These are phyloP conservation scores for Mimosa bimucronata DNA, from an alignment of 306 rosid genomes.

Conservation along the genomic window DNA sequence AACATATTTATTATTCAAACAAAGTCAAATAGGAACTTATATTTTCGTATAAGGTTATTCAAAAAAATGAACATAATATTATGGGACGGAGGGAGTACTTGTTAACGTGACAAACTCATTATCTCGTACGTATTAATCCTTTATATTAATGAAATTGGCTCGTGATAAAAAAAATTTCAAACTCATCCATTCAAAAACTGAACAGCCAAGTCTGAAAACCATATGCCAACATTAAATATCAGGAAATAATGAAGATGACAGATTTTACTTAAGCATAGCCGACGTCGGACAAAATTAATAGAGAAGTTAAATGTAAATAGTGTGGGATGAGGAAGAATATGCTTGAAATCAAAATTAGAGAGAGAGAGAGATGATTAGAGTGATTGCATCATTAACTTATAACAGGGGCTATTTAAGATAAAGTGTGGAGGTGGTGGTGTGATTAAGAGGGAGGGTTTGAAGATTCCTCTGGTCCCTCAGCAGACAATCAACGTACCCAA, in stretches of 20 bases:
- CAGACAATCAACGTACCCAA: slow-evolving; percentile 42
- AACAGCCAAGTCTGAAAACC: background rate
- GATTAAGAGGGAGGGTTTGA: slow-evolving; percentile 22
- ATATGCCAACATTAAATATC: background rate
- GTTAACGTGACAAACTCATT: no score
- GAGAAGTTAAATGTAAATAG: background rate
- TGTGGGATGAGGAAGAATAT: background rate
- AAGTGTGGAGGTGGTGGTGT: slow-evolving; percentile 26
- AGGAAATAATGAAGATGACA: background rate
- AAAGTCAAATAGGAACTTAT: no score
- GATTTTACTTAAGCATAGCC: background rate
- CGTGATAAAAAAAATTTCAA: background rate
- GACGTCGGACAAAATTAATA: no score
- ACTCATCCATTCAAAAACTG: background rate
- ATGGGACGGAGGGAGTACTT: no score
- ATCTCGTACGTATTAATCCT: no score
- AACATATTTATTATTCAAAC: no score
- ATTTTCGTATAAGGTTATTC: no score
- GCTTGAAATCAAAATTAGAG: background rate
- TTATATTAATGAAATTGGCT: no score
- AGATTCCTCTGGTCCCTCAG: slow-evolving; percentile 58
- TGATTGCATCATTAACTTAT: slow-evolving; percentile 39
- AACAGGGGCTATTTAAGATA: slow-evolving; percentile 42
- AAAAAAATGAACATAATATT: no score
- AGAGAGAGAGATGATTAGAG: background rate